phyloP scores from a whole-genome alignment of 257 asterid species.

The Anisodus acutangulus region DNA sequence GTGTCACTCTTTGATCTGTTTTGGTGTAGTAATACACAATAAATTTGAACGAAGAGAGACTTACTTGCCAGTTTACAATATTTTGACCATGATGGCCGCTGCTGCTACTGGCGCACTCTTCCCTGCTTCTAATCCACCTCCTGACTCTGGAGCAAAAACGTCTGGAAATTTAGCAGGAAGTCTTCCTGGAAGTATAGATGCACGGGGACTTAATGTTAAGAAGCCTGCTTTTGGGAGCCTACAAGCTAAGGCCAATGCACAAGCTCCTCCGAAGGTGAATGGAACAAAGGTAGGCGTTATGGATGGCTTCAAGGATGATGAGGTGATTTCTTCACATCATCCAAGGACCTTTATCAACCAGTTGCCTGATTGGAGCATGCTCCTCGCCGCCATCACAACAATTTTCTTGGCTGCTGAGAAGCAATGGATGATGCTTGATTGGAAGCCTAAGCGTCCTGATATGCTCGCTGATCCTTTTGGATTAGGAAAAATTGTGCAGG shows the following conservation, averaged over 20 bases:
- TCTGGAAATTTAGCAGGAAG: slow-evolving; percentile 61
- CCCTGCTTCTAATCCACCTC: slow-evolving; percentile 59
- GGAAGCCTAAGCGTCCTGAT: slow-evolving; percentile 93
- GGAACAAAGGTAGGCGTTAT: slow-evolving; percentile 84
- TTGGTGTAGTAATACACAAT: slow-evolving; percentile 20
- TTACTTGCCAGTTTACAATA: slow-evolving; percentile 28
- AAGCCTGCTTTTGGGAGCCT: slow-evolving; percentile 65
- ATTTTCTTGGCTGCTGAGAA: slow-evolving; percentile 97
- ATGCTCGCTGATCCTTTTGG: slow-evolving; percentile 83
- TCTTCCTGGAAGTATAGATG: slow-evolving; percentile 62
- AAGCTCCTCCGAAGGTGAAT: slow-evolving; percentile 90
- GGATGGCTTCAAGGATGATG: slow-evolving; percentile 77
- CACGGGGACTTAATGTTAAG: slow-evolving; percentile 66
- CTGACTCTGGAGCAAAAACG: slow-evolving; percentile 65
- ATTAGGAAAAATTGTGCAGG: slow-evolving; percentile 81
- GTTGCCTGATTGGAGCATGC: slow-evolving; percentile 99
- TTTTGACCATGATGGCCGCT: slow-evolving; percentile 68
- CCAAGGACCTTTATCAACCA: slow-evolving; percentile 92
- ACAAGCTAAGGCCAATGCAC: slow-evolving; percentile 77
- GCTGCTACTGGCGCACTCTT: slow-evolving; percentile 82
- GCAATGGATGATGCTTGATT: slow-evolving; percentile 99
- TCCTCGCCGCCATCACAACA: slow-evolving; percentile 94
- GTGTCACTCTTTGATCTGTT: slow-evolving; percentile 51
- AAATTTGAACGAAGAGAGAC: background rate
- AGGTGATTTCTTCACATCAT: slow-evolving; percentile 60